Base-by-base conservation (phyloP, 2,329 filamentous ascomycete species). In the Neurospora crassa region DNA sequence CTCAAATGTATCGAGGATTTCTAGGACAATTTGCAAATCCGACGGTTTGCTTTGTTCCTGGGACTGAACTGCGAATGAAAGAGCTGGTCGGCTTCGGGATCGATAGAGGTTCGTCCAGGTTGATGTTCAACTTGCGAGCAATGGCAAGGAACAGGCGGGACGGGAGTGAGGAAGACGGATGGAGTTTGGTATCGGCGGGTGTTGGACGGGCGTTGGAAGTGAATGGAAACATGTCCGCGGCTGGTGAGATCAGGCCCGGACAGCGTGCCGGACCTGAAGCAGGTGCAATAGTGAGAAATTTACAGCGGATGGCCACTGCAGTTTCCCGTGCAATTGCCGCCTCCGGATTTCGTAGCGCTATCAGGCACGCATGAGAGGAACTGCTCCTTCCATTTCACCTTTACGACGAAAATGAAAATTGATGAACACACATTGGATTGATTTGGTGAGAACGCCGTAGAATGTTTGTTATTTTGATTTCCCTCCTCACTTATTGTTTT, bases 281-380 rank as follows among this genome's bases (percentile, higher is more conserved):
- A 63, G 18, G 24, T 63, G 24, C 34, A 34, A 59, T 34, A 59
- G 29, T 14, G 8, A 63, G 16, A 37, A 63, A 18, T 37, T 29
- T 63, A 63, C 29, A 63, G 24, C 53, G 16, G 24, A n/a, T 34
- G 29, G 29, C 2, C 16, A 29, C 24, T 63, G 53, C 53, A 63
- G 53, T 63, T 63, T 63, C 53, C 53, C 53, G 53, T 63, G 53
- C 53, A 24, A 63, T 63, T 63, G 24, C 53, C 45, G 53, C 53
- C 53, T 34, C 53, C 59, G 69, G 67, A 71, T 68, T 42, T 71
- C 68, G 70, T 70, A 59, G 68, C 53, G 29, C 29, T 4, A 29
- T 29, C 29, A 5, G 0, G 53, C 24, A 63, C 11, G 53, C 53
- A 63, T 63, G 24, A 59, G 47, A 24, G 47, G 6, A 16, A 59